A percentile compares a stretch with the other conserved stretches of the same genome.
phyloP scores from a whole-genome alignment of 352 stramenopile species.

The Phytophthora boehmeriae region DNA sequence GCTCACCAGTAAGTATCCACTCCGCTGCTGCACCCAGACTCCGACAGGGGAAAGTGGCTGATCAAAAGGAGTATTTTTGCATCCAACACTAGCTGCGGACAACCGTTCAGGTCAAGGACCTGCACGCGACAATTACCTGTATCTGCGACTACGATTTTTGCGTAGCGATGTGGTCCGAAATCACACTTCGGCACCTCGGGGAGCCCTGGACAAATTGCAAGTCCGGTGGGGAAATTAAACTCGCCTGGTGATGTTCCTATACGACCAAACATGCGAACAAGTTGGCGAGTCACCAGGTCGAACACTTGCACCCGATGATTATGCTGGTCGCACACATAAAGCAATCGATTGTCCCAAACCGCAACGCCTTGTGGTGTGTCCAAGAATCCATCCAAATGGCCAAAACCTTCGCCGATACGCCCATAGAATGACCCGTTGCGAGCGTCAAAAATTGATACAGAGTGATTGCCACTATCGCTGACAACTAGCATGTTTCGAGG shows the following conservation, averaged over 20 bases:
- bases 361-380: constrained; percentile 64
- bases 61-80: constrained; percentile 51
- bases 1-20: constrained; percentile 51
- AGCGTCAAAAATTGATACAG: constrained; percentile 59
- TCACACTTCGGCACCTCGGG: constrained; percentile 42
- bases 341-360: constrained; percentile 41
- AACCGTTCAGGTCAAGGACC: constrained; percentile 42
- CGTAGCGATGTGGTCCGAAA: constrained; percentile 50
- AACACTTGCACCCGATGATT: constrained; percentile 78
- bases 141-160: constrained; percentile 61
- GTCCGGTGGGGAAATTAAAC: constrained; percentile 53
- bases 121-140: constrained; percentile 63
- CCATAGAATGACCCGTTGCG: constrained; percentile 32
- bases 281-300: constrained; percentile 32
- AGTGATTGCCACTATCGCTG: constrained; percentile 70
- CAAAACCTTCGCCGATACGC: constrained; percentile 61
- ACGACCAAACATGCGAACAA: constrained; percentile 37
- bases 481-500: constrained; percentile 35
- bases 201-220: constrained; percentile 52
- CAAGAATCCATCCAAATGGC: constrained; percentile 51
- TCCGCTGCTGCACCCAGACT: constrained; percentile 51
- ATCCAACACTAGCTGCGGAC: constrained; percentile 39
- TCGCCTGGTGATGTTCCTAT: constrained; percentile 38
- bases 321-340: constrained; percentile 68
- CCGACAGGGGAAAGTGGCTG: constrained; percentile 42